These are phyloP conservation scores for Sarocladium kiliense DNA, from an alignment of 2,329 filamentous ascomycete species.

Conservation along the genomic window DNA sequence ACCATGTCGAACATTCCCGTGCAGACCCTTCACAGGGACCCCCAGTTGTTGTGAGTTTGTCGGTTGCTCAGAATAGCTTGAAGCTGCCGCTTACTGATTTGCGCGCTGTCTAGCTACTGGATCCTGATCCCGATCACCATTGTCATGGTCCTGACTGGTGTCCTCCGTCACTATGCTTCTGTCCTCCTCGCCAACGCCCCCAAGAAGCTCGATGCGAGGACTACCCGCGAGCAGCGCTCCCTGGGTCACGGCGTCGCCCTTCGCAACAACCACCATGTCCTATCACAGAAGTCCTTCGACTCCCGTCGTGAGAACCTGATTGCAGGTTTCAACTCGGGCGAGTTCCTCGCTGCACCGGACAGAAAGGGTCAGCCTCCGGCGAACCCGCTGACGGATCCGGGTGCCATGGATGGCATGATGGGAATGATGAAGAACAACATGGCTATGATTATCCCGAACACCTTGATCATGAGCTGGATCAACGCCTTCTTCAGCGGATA, in stretches of 20 bases:
- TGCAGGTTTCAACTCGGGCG: conserved; percentile 76
- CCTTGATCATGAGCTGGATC: conserved; percentile 99
- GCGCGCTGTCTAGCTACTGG: conserved; percentile 70
- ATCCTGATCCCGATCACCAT: conserved; percentile 95
- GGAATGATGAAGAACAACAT: conserved; percentile 99
- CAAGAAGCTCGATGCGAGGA: conserved; percentile 70
- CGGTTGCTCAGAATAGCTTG: not conserved
- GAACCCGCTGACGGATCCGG: conserved; percentile 93
- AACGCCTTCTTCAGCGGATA: conserved; percentile 99
- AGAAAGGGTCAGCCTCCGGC: conserved; percentile 78
- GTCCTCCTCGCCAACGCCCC: conserved; percentile 83
- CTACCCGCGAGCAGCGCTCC: conserved; percentile 81
- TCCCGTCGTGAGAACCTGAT: conserved; percentile 76
- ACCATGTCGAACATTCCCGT: conserved; percentile 77
- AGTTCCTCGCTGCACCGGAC: conserved; percentile 85
- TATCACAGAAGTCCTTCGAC: conserved; percentile 74
- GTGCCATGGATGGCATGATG: conserved; percentile 99
- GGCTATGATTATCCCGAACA: conserved; percentile 99
- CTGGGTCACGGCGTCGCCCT: conserved; percentile 81
- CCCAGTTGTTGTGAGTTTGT: conserved; percentile 80
- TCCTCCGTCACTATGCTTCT: conserved; percentile 92
- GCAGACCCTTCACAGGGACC: conserved; percentile 97
- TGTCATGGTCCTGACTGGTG: conserved; percentile 95
- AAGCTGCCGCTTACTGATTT: conserved; percentile 3
- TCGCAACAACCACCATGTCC: conserved; percentile 73